Percentiles rank a stretch among this genome's conserved stretches.
Conservation (phyloP, 306 rosid genomes). For the Corylus avellana region DNA sequence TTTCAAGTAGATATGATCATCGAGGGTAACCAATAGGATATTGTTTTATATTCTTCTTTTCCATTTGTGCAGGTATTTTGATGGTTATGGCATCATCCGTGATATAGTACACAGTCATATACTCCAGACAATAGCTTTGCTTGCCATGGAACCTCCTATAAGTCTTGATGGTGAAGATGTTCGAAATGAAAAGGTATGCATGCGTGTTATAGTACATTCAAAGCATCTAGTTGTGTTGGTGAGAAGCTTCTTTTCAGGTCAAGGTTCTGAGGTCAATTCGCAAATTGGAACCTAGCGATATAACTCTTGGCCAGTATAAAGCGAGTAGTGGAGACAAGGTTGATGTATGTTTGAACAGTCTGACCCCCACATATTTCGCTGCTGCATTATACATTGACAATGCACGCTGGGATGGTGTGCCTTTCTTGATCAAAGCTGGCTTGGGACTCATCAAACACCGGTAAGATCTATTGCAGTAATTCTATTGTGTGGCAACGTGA, state of each 20-base stretch:
- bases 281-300: constrained; percentile 70
- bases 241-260: constrained; percentile 63
- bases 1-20: constrained; percentile 5
- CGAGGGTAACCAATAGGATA: constrained; percentile 16
- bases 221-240: constrained; percentile 20
- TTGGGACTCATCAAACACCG: constrained; percentile 87
- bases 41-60: constrained; percentile 8
- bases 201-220: constrained; percentile 20
- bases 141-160: constrained; percentile 95
- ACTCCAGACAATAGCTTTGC: constrained; percentile 87
- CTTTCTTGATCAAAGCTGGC: constrained; percentile 85
- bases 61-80: constrained; percentile 63
- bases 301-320: constrained; percentile 89
- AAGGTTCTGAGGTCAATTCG: constrained; percentile 84
- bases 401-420: constrained; percentile 99
- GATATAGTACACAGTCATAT: constrained; percentile 90
- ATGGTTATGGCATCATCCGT: constrained; percentile 81
- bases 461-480: constrained; percentile 40
- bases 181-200: constrained; percentile 85
- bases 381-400: constrained; percentile 81
- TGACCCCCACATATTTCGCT: constrained; percentile 86
- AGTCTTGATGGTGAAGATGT: constrained; percentile 91
- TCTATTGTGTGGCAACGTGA: not conserved
- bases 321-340: constrained; percentile 50
- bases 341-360: constrained; percentile 49